Conservation (phyloP, 305 asterid genomes). For the Ajuga reptans region DNA sequence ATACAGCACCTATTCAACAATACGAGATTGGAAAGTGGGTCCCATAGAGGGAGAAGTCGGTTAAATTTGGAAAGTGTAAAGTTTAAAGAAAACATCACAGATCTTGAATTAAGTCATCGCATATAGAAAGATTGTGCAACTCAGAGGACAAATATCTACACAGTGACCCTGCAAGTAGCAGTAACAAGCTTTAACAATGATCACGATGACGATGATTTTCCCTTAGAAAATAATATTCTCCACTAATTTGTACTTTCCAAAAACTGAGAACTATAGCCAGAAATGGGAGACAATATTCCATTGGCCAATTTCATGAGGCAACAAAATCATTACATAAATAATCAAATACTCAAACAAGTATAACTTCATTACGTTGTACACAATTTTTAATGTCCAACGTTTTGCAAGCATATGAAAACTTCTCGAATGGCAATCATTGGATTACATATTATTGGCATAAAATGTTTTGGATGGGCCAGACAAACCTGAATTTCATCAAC, state of each 20-base stretch:
- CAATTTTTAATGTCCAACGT: background rate
- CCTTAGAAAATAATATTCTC: background rate
- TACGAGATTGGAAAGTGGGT: no score
- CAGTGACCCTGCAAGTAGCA: background rate
- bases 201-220: background rate
- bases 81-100: background rate
- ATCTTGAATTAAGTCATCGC: background rate
- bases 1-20: no score
- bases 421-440: background rate
- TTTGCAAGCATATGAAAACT: background rate
- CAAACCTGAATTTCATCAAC: constrained; percentile 93
- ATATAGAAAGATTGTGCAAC: background rate
- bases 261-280: background rate
- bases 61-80: no score
- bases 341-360: background rate
- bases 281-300: background rate
- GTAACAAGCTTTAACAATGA: background rate
- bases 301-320: background rate
- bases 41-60: no score
- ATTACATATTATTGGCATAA: background rate
- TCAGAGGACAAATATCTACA: background rate
- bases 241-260: background rate
- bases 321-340: background rate
- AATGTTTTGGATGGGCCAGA: constrained; percentile 6
- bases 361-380: background rate